phyloP scores from a whole-genome alignment of 176 grass and related monocot genomes.

The Zizania latifolia region DNA sequence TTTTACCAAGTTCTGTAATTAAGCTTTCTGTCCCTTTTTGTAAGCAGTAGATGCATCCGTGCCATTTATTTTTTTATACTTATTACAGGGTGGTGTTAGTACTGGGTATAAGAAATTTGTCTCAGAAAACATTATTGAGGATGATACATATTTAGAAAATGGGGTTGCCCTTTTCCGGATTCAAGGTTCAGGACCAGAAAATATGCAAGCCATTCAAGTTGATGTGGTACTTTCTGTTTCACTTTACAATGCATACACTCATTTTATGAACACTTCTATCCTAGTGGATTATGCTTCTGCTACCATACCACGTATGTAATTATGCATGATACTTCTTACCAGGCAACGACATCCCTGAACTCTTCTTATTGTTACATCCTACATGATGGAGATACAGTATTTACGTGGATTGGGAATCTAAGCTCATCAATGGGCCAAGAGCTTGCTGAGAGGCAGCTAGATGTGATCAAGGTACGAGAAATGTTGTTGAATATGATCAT shows the following conservation, averaged over 20 bases:
- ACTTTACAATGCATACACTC: background rate
- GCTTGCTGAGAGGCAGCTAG: slow-evolving; percentile 87
- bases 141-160: slow-evolving; percentile 91
- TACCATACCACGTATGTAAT: background rate
- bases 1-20: slow-evolving; percentile 18
- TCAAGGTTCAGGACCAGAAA: slow-evolving; percentile 98
- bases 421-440: slow-evolving; percentile 88
- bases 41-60: background rate
- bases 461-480: slow-evolving; percentile 85
- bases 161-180: slow-evolving; percentile 75
- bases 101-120: slow-evolving; percentile 81
- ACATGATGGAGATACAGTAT: slow-evolving; percentile 79
- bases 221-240: slow-evolving; percentile 54
- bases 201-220: slow-evolving; percentile 99
- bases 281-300: background rate
- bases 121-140: slow-evolving; percentile 51
- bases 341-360: slow-evolving; percentile 86
- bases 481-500: slow-evolving; percentile 24
- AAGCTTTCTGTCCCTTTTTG: background rate
- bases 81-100: slow-evolving; percentile 86
- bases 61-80: slow-evolving; percentile 12
- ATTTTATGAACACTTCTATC: slow-evolving; percentile 14
- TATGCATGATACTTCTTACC: slow-evolving; percentile 37
- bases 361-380: slow-evolving; percentile 97
- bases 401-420: slow-evolving; percentile 92